Evolutionary conservation across 768 basidiomycete species (phyloP).

Genomic region (Cantharellus anzutake): DNA sequence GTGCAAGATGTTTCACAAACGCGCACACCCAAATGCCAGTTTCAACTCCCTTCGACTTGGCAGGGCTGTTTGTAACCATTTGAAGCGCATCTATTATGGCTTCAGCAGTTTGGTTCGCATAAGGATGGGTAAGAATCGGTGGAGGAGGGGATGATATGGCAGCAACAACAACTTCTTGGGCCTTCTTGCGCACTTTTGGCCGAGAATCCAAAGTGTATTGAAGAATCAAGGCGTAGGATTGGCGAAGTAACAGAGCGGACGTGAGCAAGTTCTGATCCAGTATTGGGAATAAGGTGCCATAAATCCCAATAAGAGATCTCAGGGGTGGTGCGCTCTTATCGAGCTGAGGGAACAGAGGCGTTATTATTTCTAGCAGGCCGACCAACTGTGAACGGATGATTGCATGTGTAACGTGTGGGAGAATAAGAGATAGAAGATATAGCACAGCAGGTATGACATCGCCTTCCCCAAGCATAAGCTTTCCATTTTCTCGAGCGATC

Average conservation of each 20-base stretch:
- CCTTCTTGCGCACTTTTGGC: slow-evolving; percentile 86
- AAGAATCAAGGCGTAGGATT: slow-evolving; percentile 70
- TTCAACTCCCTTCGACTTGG: slow-evolving; percentile 43
- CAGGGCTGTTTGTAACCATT: slow-evolving; percentile 42
- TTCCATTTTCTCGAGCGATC: slow-evolving; percentile 31
- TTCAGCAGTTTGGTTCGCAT: slow-evolving; percentile 58
- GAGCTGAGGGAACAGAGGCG: slow-evolving; percentile 58
- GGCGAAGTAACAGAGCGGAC: slow-evolving; percentile 31
- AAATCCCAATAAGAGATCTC: slow-evolving; percentile 70
- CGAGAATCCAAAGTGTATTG: slow-evolving; percentile 70
- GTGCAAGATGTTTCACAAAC: slow-evolving; percentile 26
- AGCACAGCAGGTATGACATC: slow-evolving; percentile 68
- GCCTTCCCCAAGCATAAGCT: slow-evolving; percentile 32
- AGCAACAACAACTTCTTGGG: slow-evolving; percentile 68
- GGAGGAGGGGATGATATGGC: slow-evolving; percentile 57
- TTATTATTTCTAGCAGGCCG: slow-evolving; percentile 51
- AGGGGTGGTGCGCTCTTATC: slow-evolving; percentile 52
- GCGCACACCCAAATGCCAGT: slow-evolving; percentile 58
- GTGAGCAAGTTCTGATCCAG: slow-evolving; percentile 48
- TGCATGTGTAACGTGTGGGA: slow-evolving; percentile 59
- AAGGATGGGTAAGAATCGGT: slow-evolving; percentile 68
- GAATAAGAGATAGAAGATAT: slow-evolving; percentile 62
- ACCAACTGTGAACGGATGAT: slow-evolving; percentile 61
- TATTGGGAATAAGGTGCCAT: slow-evolving; percentile 45
- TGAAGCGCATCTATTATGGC: slow-evolving; percentile 53